phyloP scores from a whole-genome alignment of 805 yeast genomes.

The Ogataea ramenticola region DNA sequence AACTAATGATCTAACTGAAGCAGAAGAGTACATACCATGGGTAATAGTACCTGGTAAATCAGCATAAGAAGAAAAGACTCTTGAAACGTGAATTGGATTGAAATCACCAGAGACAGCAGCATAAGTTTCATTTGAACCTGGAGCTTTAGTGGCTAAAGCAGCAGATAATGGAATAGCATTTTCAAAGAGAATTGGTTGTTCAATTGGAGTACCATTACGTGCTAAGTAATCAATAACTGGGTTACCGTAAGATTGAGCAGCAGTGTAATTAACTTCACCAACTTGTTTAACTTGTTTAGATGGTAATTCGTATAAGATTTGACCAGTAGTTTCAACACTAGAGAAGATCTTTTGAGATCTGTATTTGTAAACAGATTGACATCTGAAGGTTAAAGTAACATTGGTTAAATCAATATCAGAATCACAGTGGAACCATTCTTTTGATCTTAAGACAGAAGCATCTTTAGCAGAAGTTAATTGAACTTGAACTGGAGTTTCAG shows the following conservation, averaged over 20 bases:
- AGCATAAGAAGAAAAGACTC: constrained; percentile 91
- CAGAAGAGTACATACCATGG: constrained; percentile 98
- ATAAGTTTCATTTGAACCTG: constrained; percentile 93
- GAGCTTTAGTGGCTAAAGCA: constrained; percentile 68
- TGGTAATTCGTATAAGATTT: constrained; percentile 80
- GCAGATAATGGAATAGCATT: constrained; percentile 78
- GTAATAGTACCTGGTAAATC: constrained; percentile 95
- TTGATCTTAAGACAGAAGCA: constrained; percentile 85
- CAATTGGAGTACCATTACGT: constrained; percentile 89
- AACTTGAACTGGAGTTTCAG: constrained; percentile 83
- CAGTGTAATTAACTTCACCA: constrained; percentile 80
- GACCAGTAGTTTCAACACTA: constrained; percentile 78
- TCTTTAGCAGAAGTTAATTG: constrained; percentile 71
- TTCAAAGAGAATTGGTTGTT: constrained; percentile 88
- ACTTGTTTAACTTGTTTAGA: constrained; percentile 82
- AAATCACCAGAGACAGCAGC: constrained; percentile 97
- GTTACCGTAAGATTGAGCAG: constrained; percentile 92
- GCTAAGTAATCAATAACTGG: constrained; percentile 92
- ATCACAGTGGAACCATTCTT: constrained; percentile 95
- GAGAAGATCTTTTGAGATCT: constrained; percentile 70
- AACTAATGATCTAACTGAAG: constrained; percentile 87
- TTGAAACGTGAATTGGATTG: constrained; percentile 96
- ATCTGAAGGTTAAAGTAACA: constrained; percentile 82
- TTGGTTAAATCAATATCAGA: constrained; percentile 63
- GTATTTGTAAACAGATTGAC: constrained; percentile 76